Evolutionary conservation across 352 stramenopile genomes (phyloP), one percentile per base, ranked within the genome.

Genomic region (Phytophthora europaea): DNA sequence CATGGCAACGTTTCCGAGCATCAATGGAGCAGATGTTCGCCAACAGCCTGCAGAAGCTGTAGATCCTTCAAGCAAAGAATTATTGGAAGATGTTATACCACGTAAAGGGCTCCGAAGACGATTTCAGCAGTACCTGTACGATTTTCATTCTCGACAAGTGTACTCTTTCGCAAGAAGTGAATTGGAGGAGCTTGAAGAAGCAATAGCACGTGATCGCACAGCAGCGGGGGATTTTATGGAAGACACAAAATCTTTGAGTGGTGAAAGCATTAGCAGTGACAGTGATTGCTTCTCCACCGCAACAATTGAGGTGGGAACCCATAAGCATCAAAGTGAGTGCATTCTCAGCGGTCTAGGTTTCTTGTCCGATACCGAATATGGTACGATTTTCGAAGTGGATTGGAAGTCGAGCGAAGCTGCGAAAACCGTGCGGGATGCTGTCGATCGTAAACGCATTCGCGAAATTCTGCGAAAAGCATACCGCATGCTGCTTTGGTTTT

Each of bases 401-500:
- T 94, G 87, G 87, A 62, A 60, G 6, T 40, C 62, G 7, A 84
- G 76, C 45, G 82, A 88, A 59, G 79, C 86, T 10, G 84, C 90
- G 2, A 87, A 81, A 38, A 65, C 80, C 26, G 83, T 94, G 5
- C 83, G 78, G 15, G 87, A 94, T 38, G 87, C 82, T 33, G 87
- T 92, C 6, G 87, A 94, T 73, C 79, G 84, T 20, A 82, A 84
- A 31, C 83, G 87, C 28, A 92, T 92, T 52, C 71, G 79, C 20
- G 26, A 34, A 16, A 76, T 83, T 12, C 45, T 94, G 7, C 70
- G 76, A 34, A 72, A 36, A n/a, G 72, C 67, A 48, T 91, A 91
- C 59, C 87, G 87, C 28, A 80, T 91, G 28, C 31, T 94, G 43
- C 67, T 92, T 16, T 83, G 84, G 68, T 90, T 89, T 69, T 92